Evolutionary conservation across 2,329 filamentous ascomycete genomes (phyloP).

Genomic region (Paecilomyces variotii): DNA sequence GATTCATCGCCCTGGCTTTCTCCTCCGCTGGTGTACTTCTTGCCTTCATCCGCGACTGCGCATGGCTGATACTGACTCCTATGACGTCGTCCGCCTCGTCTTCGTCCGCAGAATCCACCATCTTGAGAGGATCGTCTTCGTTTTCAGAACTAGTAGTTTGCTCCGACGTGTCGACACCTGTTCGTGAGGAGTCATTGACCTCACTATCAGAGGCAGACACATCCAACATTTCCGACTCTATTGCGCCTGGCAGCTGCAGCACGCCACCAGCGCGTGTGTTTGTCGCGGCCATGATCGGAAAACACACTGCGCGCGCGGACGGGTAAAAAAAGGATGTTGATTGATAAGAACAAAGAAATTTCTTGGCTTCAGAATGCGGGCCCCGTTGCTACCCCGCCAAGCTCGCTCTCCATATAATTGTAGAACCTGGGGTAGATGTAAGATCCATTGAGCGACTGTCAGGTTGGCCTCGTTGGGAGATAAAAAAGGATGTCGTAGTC

Average conservation of each 20-base stretch:
- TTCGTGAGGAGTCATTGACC: not conserved
- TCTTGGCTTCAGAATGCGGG: not conserved
- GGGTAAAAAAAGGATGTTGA: not conserved
- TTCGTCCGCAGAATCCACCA: conserved; percentile 16
- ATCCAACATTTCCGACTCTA: not conserved
- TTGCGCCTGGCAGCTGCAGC: not conserved
- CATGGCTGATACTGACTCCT: conserved; percentile 51
- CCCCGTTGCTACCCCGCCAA: not conserved
- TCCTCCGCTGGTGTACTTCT: conserved; percentile 51
- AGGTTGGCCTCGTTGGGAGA: not conserved
- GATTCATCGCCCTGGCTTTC: conserved; percentile 50
- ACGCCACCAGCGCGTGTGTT: not conserved
- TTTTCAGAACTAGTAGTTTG: conserved; percentile 2
- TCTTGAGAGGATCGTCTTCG: not conserved
- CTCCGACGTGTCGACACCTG: not conserved
- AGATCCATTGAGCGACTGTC: not conserved
- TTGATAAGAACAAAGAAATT: not conserved
- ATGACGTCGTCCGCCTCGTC: conserved; percentile 38
- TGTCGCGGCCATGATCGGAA: not conserved
- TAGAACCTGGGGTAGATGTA: not conserved
- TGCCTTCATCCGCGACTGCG: conserved; percentile 50
- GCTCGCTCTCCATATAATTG: not conserved
- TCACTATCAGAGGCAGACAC: not conserved
- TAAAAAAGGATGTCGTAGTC: not conserved
- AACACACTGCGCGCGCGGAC: not conserved